phyloP scores from a whole-genome alignment of 2,329 filamentous ascomycete genomes.

The Epichloe scottii region DNA sequence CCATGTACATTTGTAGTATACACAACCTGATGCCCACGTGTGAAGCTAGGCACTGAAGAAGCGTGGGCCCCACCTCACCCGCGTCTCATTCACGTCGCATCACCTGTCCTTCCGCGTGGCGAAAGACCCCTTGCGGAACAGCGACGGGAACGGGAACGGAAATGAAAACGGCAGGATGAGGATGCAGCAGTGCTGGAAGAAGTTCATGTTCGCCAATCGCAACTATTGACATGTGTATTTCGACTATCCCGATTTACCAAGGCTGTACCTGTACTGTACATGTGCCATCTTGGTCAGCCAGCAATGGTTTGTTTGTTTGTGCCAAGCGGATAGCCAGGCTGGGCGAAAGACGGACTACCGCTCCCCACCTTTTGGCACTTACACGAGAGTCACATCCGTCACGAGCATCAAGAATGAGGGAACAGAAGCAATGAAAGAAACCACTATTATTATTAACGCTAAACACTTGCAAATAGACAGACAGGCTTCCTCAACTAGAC shows the following conservation, averaged over 20 bases:
- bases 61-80: background rate
- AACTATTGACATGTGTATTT: too few species aligned
- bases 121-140: background rate
- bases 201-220: too few species aligned
- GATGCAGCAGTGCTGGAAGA: background rate
- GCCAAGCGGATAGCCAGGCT: too few species aligned
- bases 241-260: too few species aligned
- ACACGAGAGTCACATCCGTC: background rate
- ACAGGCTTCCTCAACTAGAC: background rate
- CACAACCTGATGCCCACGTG: too few species aligned
- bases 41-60: background rate
- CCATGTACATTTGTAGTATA: too few species aligned
- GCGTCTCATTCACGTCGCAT: conserved; percentile 1
- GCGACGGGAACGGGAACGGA: background rate
- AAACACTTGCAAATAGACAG: background rate
- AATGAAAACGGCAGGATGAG: background rate
- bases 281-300: too few species aligned
- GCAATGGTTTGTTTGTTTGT: too few species aligned
- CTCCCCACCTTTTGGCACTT: background rate
- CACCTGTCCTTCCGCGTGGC: background rate
- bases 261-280: too few species aligned
- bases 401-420: background rate
- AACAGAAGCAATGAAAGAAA: background rate
- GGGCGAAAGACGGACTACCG: too few species aligned
- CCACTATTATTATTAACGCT: background rate